Evolutionary conservation across 2,329 filamentous ascomycete species (phyloP), one percentile per base, ranked within the genome.

Genomic region (Colletotrichum higginsianum): DNA sequence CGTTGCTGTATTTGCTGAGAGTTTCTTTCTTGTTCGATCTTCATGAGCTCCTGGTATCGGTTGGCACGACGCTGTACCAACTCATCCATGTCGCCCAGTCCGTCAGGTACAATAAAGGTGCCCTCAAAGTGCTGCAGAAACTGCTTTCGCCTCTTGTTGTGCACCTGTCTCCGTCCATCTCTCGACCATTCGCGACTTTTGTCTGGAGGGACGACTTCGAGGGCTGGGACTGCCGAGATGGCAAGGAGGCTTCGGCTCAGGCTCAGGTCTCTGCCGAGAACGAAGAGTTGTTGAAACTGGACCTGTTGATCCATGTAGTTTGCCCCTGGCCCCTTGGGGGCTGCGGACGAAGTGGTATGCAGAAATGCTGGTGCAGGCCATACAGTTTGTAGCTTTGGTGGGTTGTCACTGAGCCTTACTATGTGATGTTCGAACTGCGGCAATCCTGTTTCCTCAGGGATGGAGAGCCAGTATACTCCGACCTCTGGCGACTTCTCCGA

Each of bases 351-450:
- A 26, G 49, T 35, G 46, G 23, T 15, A 13, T 35, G 53, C 18
- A 72, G 50, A 26, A 46, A 61, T 11, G 71, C 71, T 23, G 71
- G 60, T 16, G 61, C 61, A 42, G 68, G 64, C 21, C 67, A 68
- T 8, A 74, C 11, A 15, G 64, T 63, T 16, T 73, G 73, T 21
- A 72, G 57, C 50, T 61, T 66, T 7, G 50, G 46, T 15, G 21
- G 30, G 7, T 57, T 58, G 23, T 42, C 57, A 15, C 40, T 38
- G 13, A 74, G 30, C 23, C 46, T 62, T 46, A 74, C 50, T 21
- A 80, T 76, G 46, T 84, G 80, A 9, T 82, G 79, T 65, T 84
- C 80, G 76, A 82, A 84, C 21, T 81, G 78, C 8, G 82, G 81
- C 42, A 81, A 75, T 11, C 72, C 73, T 9, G 67, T 75, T 7